phyloP scores from a whole-genome alignment of 768 basidiomycete species.

The Russula dissimulans region DNA sequence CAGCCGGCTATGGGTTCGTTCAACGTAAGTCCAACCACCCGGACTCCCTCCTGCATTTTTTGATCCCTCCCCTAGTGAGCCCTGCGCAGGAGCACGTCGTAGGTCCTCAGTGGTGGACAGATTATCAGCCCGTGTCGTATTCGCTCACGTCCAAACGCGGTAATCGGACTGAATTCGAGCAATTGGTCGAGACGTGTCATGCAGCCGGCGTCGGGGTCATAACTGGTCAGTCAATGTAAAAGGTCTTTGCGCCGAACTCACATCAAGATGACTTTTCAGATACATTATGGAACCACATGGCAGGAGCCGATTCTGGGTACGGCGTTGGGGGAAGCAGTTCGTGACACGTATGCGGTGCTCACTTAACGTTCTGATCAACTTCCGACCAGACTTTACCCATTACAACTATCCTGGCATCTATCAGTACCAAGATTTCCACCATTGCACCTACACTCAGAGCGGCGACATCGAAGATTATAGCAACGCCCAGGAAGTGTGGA shows the following conservation, averaged over 20 bases:
- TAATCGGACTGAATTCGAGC: conserved; percentile 39
- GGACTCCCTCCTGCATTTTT: background rate
- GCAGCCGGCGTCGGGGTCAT: conserved; percentile 33
- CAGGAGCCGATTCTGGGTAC: conserved; percentile 37
- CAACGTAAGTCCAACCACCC: conserved; percentile 37
- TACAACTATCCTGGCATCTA: conserved; percentile 32
- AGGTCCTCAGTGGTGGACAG: conserved; percentile 65
- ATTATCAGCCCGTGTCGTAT: conserved; percentile 63
- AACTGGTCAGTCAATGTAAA: conserved; percentile 24
- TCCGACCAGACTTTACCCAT: conserved; percentile 35
- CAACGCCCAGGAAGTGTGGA: conserved; percentile 42
- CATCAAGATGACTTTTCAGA: conserved; percentile 22
- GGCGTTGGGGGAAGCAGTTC: conserved; percentile 13
- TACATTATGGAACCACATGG: conserved; percentile 64
- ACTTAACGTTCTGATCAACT: background rate
- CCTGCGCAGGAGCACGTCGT: conserved; percentile 50
- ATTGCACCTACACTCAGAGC: conserved; percentile 45
- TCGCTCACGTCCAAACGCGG: conserved; percentile 58
- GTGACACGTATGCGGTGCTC: background rate
- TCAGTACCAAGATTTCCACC: conserved; percentile 44
- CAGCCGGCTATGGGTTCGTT: conserved; percentile 53
- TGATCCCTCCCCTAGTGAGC: conserved; percentile 26
- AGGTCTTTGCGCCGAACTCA: conserved; percentile 8
- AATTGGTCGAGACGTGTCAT: conserved; percentile 34
- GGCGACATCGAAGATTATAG: conserved; percentile 49